These are phyloP conservation scores for Huntiella moniliformis DNA, from an alignment of 2,329 filamentous ascomycete genomes.

Conservation along the genomic window DNA sequence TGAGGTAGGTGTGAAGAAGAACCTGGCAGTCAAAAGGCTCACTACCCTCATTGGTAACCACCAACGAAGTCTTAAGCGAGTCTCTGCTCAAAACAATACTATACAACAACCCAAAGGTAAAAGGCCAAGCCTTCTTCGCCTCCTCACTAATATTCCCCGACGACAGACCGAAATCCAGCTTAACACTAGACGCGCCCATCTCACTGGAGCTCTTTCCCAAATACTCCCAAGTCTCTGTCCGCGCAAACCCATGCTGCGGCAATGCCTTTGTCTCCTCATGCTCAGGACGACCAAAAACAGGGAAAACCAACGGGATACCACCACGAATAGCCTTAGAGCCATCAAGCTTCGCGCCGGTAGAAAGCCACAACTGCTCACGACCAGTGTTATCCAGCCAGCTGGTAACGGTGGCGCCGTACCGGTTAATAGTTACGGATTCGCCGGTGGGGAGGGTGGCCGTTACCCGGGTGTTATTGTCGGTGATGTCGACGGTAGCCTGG, in stretches of 20 bases:
- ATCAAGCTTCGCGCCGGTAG: conserved; percentile 61
- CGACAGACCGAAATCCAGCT: conserved; percentile 88
- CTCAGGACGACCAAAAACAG: conserved; percentile 70
- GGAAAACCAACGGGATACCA: conserved; percentile 83
- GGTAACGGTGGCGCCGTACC: conserved; percentile 83
- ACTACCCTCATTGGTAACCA: conserved; percentile 73
- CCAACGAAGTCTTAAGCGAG: conserved; percentile 60
- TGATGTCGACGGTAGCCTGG: conserved; percentile 56
- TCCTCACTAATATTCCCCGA: conserved; percentile 50
- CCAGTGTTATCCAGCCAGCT: conserved; percentile 77
- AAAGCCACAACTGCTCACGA: conserved; percentile 72
- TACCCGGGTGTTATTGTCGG: conserved; percentile 51
- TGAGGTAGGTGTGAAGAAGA: conserved; percentile 80
- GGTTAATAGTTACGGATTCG: conserved; percentile 66
- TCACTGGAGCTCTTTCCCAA: conserved; percentile 56
- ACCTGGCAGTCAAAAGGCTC: conserved; percentile 79
- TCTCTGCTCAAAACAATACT: conserved; percentile 67
- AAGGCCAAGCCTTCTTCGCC: conserved; percentile 58
- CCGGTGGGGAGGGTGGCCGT: conserved; percentile 68
- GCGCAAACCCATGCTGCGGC: conserved; percentile 87
- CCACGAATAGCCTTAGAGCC: conserved; percentile 80
- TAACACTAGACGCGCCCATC: conserved; percentile 42
- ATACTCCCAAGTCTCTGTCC: conserved; percentile 81
- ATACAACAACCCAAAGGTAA: conserved; percentile 80
- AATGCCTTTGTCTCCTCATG: conserved; percentile 62